Evolutionary conservation across 2,329 filamentous ascomycete species (phyloP).

Genomic region (Pestalotiopsis sp.): DNA sequence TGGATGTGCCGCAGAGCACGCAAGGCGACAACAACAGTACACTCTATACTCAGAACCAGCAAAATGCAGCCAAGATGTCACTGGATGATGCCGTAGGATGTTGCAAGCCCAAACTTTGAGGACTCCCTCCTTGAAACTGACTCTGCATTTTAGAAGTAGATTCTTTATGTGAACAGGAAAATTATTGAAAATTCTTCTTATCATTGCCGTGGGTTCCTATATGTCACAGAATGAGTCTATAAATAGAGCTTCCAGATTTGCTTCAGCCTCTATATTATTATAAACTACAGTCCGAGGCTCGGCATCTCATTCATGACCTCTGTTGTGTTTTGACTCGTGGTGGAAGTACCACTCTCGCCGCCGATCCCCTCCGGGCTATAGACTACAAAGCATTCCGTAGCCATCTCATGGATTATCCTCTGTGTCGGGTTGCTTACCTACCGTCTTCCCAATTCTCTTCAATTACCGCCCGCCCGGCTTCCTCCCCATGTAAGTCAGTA

Average conservation of each 20-base stretch:
- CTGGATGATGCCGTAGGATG: neutral
- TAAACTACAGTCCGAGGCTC: neutral
- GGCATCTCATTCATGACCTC: neutral
- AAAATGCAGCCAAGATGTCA: neutral
- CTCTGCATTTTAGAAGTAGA: neutral
- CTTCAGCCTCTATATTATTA: neutral
- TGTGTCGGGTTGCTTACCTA: neutral
- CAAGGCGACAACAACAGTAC: slow-evolving; percentile 14
- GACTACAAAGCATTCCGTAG: neutral
- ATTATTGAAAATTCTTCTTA: neutral
- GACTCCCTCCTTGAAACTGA: neutral
- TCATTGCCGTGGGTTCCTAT: neutral
- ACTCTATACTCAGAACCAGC: neutral
- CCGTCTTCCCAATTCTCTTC: neutral
- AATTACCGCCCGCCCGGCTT: neutral
- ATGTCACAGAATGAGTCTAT: neutral
- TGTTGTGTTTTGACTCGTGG: neutral
- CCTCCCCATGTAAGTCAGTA: neutral
- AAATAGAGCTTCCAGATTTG: neutral
- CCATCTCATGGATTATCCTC: neutral
- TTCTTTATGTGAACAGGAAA: neutral
- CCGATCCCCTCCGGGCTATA: neutral
- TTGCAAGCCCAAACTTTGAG: neutral
- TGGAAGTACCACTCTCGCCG: neutral
- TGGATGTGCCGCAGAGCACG: slow-evolving; percentile 39